Evolutionary conservation across 495 filamentous ascomycete species (phyloP).

Genomic region (Hypoxylon fuscum): DNA sequence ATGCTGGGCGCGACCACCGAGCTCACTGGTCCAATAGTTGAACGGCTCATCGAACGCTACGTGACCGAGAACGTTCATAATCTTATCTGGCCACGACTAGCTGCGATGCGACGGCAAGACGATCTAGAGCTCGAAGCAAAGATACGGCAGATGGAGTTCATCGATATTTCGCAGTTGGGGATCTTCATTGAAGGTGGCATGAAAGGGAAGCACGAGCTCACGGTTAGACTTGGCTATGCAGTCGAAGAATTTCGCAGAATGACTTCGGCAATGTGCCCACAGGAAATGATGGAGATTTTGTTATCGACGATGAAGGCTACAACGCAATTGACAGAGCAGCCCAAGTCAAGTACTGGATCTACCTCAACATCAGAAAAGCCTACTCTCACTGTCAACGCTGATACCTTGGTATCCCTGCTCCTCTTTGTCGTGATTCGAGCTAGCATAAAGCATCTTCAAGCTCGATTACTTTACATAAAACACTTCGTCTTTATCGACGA

Average conservation of each 20-base stretch:
- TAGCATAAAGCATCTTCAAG: constrained; percentile 87
- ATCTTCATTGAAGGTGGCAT: constrained; percentile 79
- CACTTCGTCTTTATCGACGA: constrained; percentile 97
- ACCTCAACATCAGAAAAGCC: constrained; percentile 49
- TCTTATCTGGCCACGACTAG: constrained; percentile 80
- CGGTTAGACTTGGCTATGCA: constrained; percentile 73
- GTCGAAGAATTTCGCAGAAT: constrained; percentile 93
- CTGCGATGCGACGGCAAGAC: constrained; percentile 77
- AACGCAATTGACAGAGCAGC: constrained; percentile 65
- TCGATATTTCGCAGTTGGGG: constrained; percentile 95
- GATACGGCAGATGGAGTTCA: constrained; percentile 88
- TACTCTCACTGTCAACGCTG: constrained; percentile 88
- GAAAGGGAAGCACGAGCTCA: constrained; percentile 75
- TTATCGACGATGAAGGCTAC: constrained; percentile 87
- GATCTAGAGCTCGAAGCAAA: constrained; percentile 92
- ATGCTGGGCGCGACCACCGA: constrained; percentile 92
- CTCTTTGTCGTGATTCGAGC: constrained; percentile 93
- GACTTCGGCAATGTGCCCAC: constrained; percentile 82
- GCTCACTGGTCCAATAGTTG: constrained; percentile 89
- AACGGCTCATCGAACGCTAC: constrained; percentile 94
- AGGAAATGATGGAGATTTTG: constrained; percentile 92
- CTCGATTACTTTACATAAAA: constrained; percentile 88
- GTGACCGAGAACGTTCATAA: constrained; percentile 94
- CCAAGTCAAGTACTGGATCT: constrained; percentile 12
- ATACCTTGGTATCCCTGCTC: constrained; percentile 91